Percentiles rank a stretch among this genome's conserved stretches.
Conservation (phyloP, 257 asterid species). For the Nicotiana tabacum region DNA sequence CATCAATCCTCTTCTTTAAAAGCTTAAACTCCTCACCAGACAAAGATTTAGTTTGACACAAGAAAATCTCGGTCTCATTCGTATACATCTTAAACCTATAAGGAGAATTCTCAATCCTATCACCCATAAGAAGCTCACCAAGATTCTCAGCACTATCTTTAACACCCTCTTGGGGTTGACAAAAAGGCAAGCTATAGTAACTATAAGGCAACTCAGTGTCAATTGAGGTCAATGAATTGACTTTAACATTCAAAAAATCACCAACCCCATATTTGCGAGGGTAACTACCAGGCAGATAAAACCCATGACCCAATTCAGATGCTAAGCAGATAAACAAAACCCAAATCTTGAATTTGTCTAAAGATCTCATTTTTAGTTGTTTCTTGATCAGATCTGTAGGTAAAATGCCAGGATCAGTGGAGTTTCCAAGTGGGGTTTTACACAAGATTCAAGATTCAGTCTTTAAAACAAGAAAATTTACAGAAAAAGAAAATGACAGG, state of each 20-base stretch:
- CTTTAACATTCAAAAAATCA: conserved; percentile 68
- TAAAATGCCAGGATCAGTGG: conserved; percentile 19
- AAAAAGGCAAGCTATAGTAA: conserved; percentile 81
- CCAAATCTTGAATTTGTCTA: conserved; percentile 51
- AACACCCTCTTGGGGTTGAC: conserved; percentile 63
- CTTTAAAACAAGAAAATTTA: conserved; percentile 11
- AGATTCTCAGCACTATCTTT: conserved; percentile 88
- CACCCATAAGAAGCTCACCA: conserved; percentile 95
- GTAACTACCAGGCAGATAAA: conserved; percentile 88
- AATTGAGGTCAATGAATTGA: conserved; percentile 81
- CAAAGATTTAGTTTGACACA: conserved; percentile 69
- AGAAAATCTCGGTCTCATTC: conserved; percentile 61
- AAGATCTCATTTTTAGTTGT: conserved; percentile 50
- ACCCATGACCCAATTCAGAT: conserved; percentile 51
- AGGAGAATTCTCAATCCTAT: conserved; percentile 86
- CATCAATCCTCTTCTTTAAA: conserved; percentile 78
- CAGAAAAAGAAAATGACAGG: neutral
- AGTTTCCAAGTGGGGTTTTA: conserved; percentile 6
- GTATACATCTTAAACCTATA: conserved; percentile 72
- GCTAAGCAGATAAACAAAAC: conserved; percentile 39
- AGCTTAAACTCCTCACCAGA: conserved; percentile 65
- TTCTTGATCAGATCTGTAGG: conserved; percentile 37
- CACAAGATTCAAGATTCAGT: neutral
- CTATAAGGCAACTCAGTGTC: conserved; percentile 81
- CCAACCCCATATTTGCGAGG: conserved; percentile 76